Conservation (phyloP, 2,329 filamentous ascomycete genomes). For the Phaeomoniella chlamydospora region DNA sequence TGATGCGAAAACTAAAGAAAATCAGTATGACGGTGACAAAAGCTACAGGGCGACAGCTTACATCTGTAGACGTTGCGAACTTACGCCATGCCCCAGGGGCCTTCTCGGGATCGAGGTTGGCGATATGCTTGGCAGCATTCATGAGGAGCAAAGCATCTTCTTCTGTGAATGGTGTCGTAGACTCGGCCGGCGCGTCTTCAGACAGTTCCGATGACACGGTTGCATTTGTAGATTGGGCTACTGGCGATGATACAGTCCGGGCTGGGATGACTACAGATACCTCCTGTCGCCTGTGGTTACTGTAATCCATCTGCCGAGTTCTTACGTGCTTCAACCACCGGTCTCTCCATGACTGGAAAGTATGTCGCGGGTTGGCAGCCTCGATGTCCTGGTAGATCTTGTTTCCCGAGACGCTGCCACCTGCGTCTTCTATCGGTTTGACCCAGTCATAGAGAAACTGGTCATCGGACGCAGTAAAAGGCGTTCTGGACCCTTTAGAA, state of each 20-base stretch:
- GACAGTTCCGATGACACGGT: too few relatives aligned
- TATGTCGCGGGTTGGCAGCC: constrained; percentile 22
- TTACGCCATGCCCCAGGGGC: constrained; percentile 12
- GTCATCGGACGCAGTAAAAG: constrained; percentile 29
- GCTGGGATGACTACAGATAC: too few relatives aligned
- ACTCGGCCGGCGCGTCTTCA: too few relatives aligned
- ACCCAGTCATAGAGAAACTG: constrained; percentile 29
- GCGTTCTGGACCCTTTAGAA: constrained; percentile 15
- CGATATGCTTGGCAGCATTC: constrained; percentile 9
- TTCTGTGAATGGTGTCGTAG: too few relatives aligned
- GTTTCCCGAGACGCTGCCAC: constrained; percentile 21
- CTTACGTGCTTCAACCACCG: constrained; percentile 28
- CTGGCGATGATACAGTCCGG: too few relatives aligned
- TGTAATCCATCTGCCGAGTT: too few relatives aligned
- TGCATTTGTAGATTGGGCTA: too few relatives aligned
- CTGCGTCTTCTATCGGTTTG: constrained; percentile 17
- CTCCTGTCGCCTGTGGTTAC: too few relatives aligned
- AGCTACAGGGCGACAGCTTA: not conserved
- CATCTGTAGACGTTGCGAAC: constrained; percentile 7
- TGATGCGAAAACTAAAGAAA: constrained; percentile 1
- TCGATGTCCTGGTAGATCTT: constrained; percentile 30
- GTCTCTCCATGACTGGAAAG: constrained; percentile 33
- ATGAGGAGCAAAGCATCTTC: constrained; percentile 12
- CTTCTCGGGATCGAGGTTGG: constrained; percentile 7
- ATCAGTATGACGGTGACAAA: too few relatives aligned